These are phyloP conservation scores for Venturiaceae sp. DNA, from an alignment of 2,329 filamentous ascomycete genomes.

Conservation along the genomic window DNA sequence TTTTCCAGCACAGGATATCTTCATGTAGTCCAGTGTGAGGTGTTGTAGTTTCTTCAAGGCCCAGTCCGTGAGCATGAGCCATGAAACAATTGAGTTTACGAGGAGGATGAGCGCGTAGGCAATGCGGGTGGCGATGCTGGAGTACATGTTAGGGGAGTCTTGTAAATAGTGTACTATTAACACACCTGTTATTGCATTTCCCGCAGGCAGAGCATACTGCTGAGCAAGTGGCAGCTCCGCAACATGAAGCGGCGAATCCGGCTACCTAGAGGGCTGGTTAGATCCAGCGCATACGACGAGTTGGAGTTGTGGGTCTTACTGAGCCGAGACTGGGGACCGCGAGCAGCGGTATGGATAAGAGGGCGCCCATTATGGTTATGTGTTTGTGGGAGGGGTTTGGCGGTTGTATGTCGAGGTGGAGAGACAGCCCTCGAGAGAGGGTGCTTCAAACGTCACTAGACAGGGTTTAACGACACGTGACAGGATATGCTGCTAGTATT, in stretches of 20 bases:
- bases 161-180: constrained; percentile 7
- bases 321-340: constrained; percentile 79
- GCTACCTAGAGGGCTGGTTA: constrained; percentile 45
- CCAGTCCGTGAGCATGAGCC: constrained; percentile 99
- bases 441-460: too few relatives aligned
- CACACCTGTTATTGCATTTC: constrained; percentile 89
- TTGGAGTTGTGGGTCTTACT: constrained; percentile 44
- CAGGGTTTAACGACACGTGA: too few relatives aligned
- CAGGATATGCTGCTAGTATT: too few relatives aligned
- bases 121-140: constrained; percentile 89
- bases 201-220: constrained; percentile 93
- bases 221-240: constrained; percentile 91
- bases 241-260: constrained; percentile 80
- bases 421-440: too few relatives aligned
- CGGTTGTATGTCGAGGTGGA: neutral
- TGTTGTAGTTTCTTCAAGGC: constrained; percentile 92
- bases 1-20: constrained; percentile 76
- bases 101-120: constrained; percentile 91
- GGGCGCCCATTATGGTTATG: constrained; percentile 62
- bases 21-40: constrained; percentile 89
- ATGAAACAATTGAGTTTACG: constrained; percentile 91
- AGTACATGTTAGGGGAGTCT: constrained; percentile 11
- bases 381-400: neutral
- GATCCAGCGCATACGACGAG: constrained; percentile 10
- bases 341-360: constrained; percentile 82